Percentiles rank a stretch among this genome's conserved stretches.
Conservation (phyloP, 768 basidiomycete species). For the Mrakia gelida region DNA sequence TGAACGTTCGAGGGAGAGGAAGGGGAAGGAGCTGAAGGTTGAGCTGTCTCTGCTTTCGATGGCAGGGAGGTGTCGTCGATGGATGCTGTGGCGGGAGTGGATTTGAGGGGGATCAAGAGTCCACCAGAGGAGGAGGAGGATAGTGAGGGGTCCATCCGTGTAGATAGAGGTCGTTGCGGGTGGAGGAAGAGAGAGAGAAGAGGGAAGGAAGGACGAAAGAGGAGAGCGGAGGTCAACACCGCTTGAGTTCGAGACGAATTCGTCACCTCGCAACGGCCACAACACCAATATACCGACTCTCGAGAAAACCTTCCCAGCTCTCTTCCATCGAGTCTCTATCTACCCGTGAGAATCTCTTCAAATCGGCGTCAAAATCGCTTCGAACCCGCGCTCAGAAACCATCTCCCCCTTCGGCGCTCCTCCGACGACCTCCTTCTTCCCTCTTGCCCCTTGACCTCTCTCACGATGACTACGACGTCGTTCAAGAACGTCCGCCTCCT, state of each 20-base stretch:
- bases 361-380: not conserved
- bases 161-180: not conserved
- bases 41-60: not conserved
- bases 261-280: not conserved
- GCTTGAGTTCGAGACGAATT: not conserved
- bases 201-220: not conserved
- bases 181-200: not conserved
- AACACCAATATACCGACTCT: not conserved
- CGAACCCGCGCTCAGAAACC: not conserved
- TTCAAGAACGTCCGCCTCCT: slow-evolving; percentile 6
- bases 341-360: too few species aligned
- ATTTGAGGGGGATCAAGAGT: not conserved
- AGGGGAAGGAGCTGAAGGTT: not conserved
- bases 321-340: not conserved
- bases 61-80: not conserved
- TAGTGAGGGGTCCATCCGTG: not conserved
- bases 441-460: not conserved
- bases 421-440: not conserved
- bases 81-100: not conserved
- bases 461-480: not conserved
- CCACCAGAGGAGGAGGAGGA: not conserved
- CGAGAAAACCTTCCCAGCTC: not conserved
- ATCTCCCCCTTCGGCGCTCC: not conserved
- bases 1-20: not conserved
- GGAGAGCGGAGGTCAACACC: not conserved